Evolutionary conservation across 2,329 filamentous ascomycete genomes (phyloP).

Genomic region (Aspergillus alliaceus): DNA sequence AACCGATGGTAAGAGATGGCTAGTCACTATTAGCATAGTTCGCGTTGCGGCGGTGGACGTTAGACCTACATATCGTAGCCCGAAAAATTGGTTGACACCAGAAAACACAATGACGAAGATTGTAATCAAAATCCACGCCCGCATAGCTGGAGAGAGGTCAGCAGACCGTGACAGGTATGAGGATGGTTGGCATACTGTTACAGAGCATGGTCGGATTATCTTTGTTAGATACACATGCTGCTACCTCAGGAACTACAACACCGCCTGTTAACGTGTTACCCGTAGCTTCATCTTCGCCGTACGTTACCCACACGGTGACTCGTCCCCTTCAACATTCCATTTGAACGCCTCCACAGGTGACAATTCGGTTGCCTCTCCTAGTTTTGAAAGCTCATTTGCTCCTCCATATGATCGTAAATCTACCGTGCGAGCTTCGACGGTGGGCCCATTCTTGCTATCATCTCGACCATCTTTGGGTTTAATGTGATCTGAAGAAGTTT

Average conservation of each 20-base stretch:
- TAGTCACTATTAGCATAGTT: too few relatives aligned
- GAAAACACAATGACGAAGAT: slow-evolving; percentile 26
- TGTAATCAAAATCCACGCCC: slow-evolving; percentile 30
- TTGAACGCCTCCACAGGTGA: slow-evolving; percentile 37
- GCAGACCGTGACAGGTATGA: background rate
- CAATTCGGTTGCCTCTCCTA: slow-evolving; percentile 28
- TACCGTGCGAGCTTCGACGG: background rate
- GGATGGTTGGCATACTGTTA: slow-evolving; percentile 25
- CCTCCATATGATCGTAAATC: background rate
- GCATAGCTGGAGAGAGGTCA: slow-evolving; percentile 23
- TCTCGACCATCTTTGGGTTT: background rate
- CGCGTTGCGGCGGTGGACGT: too few relatives aligned
- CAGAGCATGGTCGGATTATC: slow-evolving; percentile 33
- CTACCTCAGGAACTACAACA: slow-evolving; percentile 36
- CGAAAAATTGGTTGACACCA: slow-evolving; percentile 26
- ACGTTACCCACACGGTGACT: slow-evolving; percentile 34
- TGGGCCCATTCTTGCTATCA: background rate
- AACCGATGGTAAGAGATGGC: slow-evolving; percentile 24
- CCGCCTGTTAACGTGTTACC: background rate
- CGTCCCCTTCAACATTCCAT: slow-evolving; percentile 39
- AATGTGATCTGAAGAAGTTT: background rate
- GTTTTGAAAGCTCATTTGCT: background rate
- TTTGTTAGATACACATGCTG: slow-evolving; percentile 37
- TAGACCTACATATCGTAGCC: slow-evolving; percentile 24
- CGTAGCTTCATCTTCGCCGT: background rate